A percentile compares a stretch with the other conserved stretches of the same genome.
phyloP scores from a whole-genome alignment of 306 rosid genomes.

The Clitoria ternatea region DNA sequence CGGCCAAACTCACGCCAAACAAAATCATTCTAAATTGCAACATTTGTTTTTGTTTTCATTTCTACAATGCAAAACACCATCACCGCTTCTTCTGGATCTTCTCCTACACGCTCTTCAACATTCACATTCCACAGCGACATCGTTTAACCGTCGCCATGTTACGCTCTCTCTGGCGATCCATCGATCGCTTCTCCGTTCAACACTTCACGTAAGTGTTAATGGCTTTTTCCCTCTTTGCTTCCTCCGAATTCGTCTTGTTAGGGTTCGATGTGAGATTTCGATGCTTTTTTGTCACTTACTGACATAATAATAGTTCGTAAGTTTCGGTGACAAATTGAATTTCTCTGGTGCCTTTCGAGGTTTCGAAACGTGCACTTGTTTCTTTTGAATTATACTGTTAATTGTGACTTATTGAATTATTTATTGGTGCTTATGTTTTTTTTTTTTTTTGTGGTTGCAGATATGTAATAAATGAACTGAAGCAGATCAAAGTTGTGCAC shows the following conservation, averaged over 20 bases:
- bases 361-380: neutral
- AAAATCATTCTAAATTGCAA: neutral
- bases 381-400: neutral
- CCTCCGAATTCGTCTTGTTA: neutral
- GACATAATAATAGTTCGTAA: neutral
- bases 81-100: constrained; percentile 7
- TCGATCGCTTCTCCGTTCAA: constrained; percentile 80
- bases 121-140: neutral
- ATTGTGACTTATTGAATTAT: too few relatives aligned
- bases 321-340: neutral
- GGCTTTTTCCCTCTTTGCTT: neutral
- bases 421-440: neutral
- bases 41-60: constrained; percentile 15
- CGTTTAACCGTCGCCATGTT: constrained; percentile 41
- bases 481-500: constrained; percentile 37
- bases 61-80: constrained; percentile 28
- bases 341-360: neutral
- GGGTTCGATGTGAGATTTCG: constrained; percentile 4
- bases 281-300: neutral
- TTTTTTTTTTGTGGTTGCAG: constrained; percentile 23
- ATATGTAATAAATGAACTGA: constrained; percentile 35
- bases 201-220: constrained; percentile 53
- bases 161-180: constrained; percentile 69
- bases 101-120: neutral
- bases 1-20: constrained; percentile 39